Conservation (phyloP, 495 filamentous ascomycete species). For the Schizothecium vesticola region DNA sequence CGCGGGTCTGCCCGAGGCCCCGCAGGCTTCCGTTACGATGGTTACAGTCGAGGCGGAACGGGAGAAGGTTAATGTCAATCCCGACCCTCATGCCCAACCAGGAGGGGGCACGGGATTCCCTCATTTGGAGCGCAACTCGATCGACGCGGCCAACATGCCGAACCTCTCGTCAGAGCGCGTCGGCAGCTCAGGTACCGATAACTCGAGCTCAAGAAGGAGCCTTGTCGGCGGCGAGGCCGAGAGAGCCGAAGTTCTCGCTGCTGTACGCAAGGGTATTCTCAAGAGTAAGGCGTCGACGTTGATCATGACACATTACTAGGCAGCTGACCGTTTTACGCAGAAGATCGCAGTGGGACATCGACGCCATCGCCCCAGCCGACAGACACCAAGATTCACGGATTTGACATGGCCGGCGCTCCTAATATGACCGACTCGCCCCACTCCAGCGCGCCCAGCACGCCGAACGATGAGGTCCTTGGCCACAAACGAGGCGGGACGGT, state of each 20-base stretch:
- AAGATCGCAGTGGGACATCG: constrained; percentile 50
- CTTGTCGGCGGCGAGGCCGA: constrained; percentile 88
- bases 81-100: constrained; percentile 59
- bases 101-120: constrained; percentile 82
- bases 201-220: constrained; percentile 66
- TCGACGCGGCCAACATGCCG: constrained; percentile 48
- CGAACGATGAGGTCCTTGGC: constrained; percentile 61
- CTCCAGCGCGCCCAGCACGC: constrained; percentile 79
- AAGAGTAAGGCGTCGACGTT: constrained; percentile 63
- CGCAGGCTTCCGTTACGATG: constrained; percentile 79
- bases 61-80: constrained; percentile 74
- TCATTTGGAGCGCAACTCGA: constrained; percentile 74
- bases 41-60: constrained; percentile 92
- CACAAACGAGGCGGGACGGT: constrained; percentile 61
- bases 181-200: constrained; percentile 53
- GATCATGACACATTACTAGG: not conserved
- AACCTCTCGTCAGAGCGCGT: constrained; percentile 41
- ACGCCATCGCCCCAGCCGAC: constrained; percentile 58
- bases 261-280: constrained; percentile 87
- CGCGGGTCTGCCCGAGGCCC: constrained; percentile 56
- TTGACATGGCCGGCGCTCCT: constrained; percentile 51
- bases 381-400: constrained; percentile 46
- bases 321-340: not conserved
- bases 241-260: constrained; percentile 81
- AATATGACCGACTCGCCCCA: constrained; percentile 67